A percentile compares a stretch with the other conserved stretches of the same genome.
These are phyloP conservation scores for Trichoderma oligosporum DNA, from an alignment of 2,329 filamentous ascomycete species.

Conservation along the genomic window DNA sequence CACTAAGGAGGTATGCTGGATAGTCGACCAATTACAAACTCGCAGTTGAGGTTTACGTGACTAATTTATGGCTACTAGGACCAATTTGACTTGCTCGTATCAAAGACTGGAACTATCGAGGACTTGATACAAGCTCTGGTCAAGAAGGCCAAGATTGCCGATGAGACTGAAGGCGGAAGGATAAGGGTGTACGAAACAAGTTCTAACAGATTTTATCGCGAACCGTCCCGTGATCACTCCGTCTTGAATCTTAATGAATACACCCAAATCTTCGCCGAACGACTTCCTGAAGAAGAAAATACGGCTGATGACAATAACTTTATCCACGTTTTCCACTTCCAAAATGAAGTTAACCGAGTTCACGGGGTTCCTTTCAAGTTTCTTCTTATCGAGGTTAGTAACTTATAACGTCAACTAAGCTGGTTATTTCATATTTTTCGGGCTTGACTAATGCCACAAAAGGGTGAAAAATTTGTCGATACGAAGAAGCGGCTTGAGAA, in stretches of 20 bases:
- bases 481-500: constrained; percentile 94
- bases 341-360: constrained; percentile 76
- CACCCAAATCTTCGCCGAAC: constrained; percentile 74
- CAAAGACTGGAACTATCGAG: constrained; percentile 75
- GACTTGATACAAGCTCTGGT: constrained; percentile 74
- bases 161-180: constrained; percentile 64
- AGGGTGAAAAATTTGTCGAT: constrained; percentile 83
- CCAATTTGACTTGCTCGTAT: constrained; percentile 74
- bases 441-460: constrained; percentile 16
- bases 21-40: neutral
- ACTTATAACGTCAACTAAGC: neutral
- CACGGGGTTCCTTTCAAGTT: constrained; percentile 94
- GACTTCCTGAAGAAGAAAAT: constrained; percentile 68
- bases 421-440: neutral
- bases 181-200: constrained; percentile 82
- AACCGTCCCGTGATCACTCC: constrained; percentile 64
- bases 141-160: constrained; percentile 75
- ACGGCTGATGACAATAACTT: constrained; percentile 55
- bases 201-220: constrained; percentile 77
- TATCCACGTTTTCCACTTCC: constrained; percentile 86
- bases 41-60: neutral
- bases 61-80: constrained; percentile 50
- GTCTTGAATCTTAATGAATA: constrained; percentile 87
- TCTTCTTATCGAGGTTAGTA: constrained; percentile 67
- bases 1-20: constrained; percentile 80